phyloP scores from a whole-genome alignment of 441 rosid genomes.

The Gossypium trilobum region DNA sequence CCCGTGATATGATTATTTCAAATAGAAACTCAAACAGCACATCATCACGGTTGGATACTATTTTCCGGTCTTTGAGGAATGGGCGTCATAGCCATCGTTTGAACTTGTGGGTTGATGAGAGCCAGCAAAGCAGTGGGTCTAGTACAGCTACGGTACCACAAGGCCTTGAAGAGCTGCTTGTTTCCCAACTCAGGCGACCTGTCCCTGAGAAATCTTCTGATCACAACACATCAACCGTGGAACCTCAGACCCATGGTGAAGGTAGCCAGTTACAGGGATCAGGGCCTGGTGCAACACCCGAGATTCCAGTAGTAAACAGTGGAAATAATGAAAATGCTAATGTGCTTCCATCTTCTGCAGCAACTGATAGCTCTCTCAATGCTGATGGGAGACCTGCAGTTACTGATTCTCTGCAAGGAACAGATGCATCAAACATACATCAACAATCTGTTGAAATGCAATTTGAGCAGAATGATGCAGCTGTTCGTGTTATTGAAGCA shows the following conservation, averaged over 20 bases:
- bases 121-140: constrained; percentile 70
- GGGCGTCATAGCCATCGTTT: constrained; percentile 86
- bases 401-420: constrained; percentile 37
- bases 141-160: constrained; percentile 64
- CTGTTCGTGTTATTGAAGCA: constrained; percentile 90
- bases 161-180: constrained; percentile 90
- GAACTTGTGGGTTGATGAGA: constrained; percentile 92
- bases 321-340: constrained; percentile 38
- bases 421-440: constrained; percentile 30
- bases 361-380: constrained; percentile 37
- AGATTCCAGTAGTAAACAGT: constrained; percentile 41
- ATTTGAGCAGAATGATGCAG: constrained; percentile 77
- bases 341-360: constrained; percentile 38
- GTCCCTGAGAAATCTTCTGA: constrained; percentile 51
- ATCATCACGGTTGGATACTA: constrained; percentile 60
- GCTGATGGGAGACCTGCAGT: constrained; percentile 41
- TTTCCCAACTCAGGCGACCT: constrained; percentile 82
- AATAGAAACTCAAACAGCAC: constrained; percentile 51
- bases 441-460: constrained; percentile 78
- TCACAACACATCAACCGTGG: constrained; percentile 38
- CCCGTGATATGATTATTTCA: constrained; percentile 38
- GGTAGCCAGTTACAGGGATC: constrained; percentile 41
- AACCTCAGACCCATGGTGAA: constrained; percentile 46
- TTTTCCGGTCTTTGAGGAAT: constrained; percentile 85
- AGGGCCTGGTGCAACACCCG: constrained; percentile 39